Conservation (phyloP, 2,329 filamentous ascomycete genomes). For the Trichophyton schoenleinii region DNA sequence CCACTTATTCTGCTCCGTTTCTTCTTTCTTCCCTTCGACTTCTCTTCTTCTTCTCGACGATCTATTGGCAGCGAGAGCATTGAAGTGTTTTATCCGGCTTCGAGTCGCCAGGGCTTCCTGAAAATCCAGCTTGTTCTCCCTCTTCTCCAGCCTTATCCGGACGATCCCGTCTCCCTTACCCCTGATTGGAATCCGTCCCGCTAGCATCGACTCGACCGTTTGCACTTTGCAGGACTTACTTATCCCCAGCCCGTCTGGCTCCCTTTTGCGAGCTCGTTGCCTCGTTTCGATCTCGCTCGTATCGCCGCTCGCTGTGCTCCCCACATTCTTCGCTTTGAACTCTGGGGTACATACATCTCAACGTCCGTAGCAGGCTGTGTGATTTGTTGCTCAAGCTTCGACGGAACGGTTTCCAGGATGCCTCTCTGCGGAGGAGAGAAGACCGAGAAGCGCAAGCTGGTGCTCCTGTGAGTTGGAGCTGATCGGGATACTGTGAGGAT, state of each 20-base stretch:
- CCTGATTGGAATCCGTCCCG: not conserved
- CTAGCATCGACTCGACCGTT: not conserved
- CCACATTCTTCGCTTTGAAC: not conserved
- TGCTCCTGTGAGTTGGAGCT: conserved; percentile 55
- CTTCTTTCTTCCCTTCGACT: too few relatives aligned
- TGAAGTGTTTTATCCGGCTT: too few relatives aligned
- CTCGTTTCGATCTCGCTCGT: not conserved
- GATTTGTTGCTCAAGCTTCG: too few relatives aligned
- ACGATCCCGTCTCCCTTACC: not conserved
- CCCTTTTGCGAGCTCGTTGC: not conserved
- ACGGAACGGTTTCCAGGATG: conserved; percentile 23
- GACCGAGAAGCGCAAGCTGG: conserved; percentile 90
- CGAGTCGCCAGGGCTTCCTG: too few relatives aligned
- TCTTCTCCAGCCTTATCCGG: not conserved
- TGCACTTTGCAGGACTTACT: not conserved
- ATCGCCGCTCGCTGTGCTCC: not conserved
- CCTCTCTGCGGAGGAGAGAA: conserved; percentile 57
- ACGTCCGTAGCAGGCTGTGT: too few relatives aligned
- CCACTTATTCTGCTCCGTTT: not conserved
- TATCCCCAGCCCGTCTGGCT: not conserved
- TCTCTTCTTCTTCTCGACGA: not conserved
- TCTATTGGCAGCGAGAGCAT: too few relatives aligned
- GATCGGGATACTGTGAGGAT: not conserved
- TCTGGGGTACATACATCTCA: not conserved
- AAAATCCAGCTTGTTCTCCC: not conserved